Evolutionary conservation across 164 flowering plant genomes (phyloP), one percentile per base, ranked within the genome.

Genomic region (Piper longum): DNA sequence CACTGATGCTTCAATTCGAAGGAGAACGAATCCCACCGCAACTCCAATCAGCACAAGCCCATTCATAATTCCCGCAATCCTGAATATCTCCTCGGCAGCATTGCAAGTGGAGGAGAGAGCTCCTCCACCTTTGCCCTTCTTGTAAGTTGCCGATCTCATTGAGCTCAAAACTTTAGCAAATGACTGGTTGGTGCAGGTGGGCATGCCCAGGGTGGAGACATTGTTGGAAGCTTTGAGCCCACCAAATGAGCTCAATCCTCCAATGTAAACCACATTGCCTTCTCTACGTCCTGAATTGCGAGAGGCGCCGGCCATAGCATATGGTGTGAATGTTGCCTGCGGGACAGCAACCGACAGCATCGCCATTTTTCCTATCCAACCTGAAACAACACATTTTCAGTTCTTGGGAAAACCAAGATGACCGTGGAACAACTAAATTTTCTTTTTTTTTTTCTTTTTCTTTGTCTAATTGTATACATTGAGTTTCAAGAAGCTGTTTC

Each of bases 171-270:
- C 61, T 63, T 76, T 80, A 0, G 85, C 85, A 64, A 85, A 89
- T 5, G 73, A 72, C 55, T 77, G 81, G 57, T 85, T 78, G 7
- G 89, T 72, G 74, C 71, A 60, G 13, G 71, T 68, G 0, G 89
- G 83, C 39, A 73, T 64, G 42, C 96, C 89, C 17, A 86, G 57
- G 9, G 82, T 66, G 44, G 65, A 62, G 44, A 85, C 75, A 42
- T 58, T 58, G 82, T 76, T 82, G 51, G 81, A 74, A 17, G 88
- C 87, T 72, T 83, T 89, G 19, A 89, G 79, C 9, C 96, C 96
- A 17, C 77, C 78, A 59, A 68, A 89, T n/a, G 87, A 74, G 67
- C 79, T 89, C 71, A 89, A 57, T 4, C 93, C 88, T 42, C 64
- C 62, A 7, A 85, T 76, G 77, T 68, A 71, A 17, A 62, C 69